phyloP scores from a whole-genome alignment of 164 flowering plant genomes.

The Dillenia suffruticosa region DNA sequence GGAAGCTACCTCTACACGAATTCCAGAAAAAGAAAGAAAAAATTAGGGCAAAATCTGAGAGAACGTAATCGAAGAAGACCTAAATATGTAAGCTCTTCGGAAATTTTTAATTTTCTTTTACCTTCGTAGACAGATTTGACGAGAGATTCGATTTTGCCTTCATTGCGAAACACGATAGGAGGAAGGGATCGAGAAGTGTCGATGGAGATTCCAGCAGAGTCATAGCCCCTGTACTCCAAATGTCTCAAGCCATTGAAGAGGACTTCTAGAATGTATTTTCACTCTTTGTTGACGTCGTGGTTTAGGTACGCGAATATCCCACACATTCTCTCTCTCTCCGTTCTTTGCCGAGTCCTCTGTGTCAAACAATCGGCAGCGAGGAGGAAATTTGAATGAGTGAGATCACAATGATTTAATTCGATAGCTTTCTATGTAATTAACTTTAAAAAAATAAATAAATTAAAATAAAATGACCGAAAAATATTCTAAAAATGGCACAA shows the following conservation, averaged over 20 bases:
- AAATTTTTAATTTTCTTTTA: neutral
- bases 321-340: constrained; percentile 50
- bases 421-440: too few relatives aligned
- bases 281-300: constrained; percentile 60
- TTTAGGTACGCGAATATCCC: constrained; percentile 96
- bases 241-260: constrained; percentile 90
- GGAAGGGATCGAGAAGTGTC: constrained; percentile 37
- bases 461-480: too few relatives aligned
- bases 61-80: too few relatives aligned
- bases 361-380: too few relatives aligned
- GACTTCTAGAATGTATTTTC: constrained; percentile 75
- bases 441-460: too few relatives aligned
- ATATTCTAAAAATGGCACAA: too few relatives aligned
- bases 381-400: too few relatives aligned
- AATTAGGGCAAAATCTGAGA: too few relatives aligned
- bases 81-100: too few relatives aligned
- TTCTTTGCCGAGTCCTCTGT: neutral
- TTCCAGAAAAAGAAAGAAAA: neutral
- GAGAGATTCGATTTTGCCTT: constrained; percentile 90
- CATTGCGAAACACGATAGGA: constrained; percentile 85
- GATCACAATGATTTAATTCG: too few relatives aligned
- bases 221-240: constrained; percentile 94
- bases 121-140: constrained; percentile 87
- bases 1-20: constrained; percentile 53
- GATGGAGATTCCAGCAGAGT: constrained; percentile 89